These are phyloP conservation scores for Candida dubliniensis DNA, from an alignment of 1,139 yeast genomes.

Conservation along the genomic window DNA sequence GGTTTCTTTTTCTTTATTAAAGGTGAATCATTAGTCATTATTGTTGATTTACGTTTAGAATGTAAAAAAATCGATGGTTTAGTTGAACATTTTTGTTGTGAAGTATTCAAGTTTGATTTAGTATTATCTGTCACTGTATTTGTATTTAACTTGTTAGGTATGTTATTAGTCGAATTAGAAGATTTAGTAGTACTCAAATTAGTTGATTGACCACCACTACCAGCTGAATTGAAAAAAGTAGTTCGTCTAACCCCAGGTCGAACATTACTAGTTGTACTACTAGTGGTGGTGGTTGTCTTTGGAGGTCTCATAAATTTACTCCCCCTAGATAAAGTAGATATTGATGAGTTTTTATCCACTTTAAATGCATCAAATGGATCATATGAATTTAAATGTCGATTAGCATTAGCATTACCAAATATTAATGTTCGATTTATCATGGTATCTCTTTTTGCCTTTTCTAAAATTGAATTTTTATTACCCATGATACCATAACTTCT, in stretches of 20 bases:
- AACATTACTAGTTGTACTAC: not conserved
- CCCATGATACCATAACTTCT: too few species aligned
- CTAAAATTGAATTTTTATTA: constrained; percentile 31
- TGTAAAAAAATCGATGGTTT: constrained; percentile 8
- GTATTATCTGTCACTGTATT: not conserved
- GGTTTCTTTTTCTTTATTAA: constrained; percentile 8
- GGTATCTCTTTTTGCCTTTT: constrained; percentile 34
- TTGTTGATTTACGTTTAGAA: constrained; percentile 2
- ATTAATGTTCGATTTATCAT: constrained; percentile 33
- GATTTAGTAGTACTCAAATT: not conserved
- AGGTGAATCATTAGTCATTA: not conserved
- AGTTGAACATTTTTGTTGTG: not conserved
- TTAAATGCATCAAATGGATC: constrained; percentile 30
- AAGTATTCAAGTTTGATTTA: not conserved
- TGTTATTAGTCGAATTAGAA: not conserved
- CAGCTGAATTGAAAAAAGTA: constrained; percentile 11
- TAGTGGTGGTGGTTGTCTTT: constrained; percentile 1
- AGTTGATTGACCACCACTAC: not conserved
- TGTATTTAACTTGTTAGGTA: not conserved
- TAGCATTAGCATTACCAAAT: constrained; percentile 19
- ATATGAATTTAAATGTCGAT: constrained; percentile 18
- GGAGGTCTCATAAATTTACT: constrained; percentile 10
- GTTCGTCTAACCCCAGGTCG: constrained; percentile 9
- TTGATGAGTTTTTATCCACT: constrained; percentile 11
- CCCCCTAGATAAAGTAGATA: not conserved